These are phyloP conservation scores for Cladosporium colombiae DNA, from an alignment of 2,329 filamentous ascomycete genomes.

Conservation along the genomic window DNA sequence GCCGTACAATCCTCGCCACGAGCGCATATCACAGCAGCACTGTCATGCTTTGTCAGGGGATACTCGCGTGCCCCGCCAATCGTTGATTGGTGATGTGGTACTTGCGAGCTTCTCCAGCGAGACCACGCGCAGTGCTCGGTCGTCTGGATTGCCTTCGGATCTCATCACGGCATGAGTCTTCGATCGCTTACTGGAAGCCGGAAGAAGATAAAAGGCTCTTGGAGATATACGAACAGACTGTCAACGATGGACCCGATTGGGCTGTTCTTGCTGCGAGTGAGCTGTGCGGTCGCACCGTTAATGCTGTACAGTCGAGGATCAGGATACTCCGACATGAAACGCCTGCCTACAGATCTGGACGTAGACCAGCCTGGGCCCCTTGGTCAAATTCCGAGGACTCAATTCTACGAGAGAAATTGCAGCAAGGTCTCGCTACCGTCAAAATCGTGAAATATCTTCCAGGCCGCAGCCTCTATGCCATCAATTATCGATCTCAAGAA, in stretches of 20 bases:
- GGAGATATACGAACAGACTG: background rate
- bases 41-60: background rate
- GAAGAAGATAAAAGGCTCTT: background rate
- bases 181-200: background rate
- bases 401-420: background rate
- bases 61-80: background rate
- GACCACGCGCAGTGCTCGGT: background rate
- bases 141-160: background rate
- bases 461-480: background rate
- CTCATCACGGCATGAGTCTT: background rate
- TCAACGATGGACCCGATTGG: background rate
- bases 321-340: background rate
- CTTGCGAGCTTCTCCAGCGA: background rate
- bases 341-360: background rate
- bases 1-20: background rate
- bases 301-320: background rate
- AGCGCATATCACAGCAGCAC: background rate
- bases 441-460: background rate
- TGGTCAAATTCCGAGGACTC: background rate
- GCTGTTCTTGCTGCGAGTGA: background rate
- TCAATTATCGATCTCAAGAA: background rate
- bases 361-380: too few relatives aligned
- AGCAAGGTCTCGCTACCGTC: background rate
- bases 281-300: background rate
- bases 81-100: background rate